phyloP scores from a whole-genome alignment of 1,284 basidiomycete genomes.

The Puccinia hordei region DNA sequence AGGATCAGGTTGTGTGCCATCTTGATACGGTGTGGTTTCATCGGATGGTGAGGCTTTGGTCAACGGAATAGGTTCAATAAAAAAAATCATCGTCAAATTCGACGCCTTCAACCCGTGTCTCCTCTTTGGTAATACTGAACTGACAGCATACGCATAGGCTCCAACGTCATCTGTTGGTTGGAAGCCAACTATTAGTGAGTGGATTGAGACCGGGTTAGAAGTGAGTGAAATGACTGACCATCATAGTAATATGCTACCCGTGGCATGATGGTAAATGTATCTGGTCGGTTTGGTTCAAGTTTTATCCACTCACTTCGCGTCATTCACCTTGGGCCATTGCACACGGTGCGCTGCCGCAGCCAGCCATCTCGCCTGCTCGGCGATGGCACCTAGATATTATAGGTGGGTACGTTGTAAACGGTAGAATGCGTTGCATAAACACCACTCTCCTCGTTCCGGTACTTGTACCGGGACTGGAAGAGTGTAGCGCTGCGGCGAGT shows the following conservation, averaged over 20 bases:
- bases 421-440: no score
- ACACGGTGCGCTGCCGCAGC: no score
- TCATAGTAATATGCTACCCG: conserved; percentile 50
- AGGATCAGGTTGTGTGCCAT: conserved; percentile 89
- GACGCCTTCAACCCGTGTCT: not conserved
- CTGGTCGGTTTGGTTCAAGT: no score
- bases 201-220: not conserved
- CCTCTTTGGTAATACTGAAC: not conserved
- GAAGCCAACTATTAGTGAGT: not conserved
- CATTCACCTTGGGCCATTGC: no score
- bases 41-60: conserved; percentile 35
- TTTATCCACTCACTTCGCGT: no score
- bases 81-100: not conserved
- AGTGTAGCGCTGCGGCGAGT: no score
- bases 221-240: conserved; percentile 31
- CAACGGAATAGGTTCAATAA: not conserved
- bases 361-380: no score
- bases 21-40: conserved; percentile 69
- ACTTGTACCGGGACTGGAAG: no score
- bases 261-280: conserved; percentile 36
- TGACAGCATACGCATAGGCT: conserved; percentile 48
- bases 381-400: no score
- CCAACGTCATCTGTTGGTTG: conserved; percentile 43
- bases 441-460: no score
- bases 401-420: no score